Conservation (phyloP, 352 stramenopile species). For the Bremia lactucae region DNA sequence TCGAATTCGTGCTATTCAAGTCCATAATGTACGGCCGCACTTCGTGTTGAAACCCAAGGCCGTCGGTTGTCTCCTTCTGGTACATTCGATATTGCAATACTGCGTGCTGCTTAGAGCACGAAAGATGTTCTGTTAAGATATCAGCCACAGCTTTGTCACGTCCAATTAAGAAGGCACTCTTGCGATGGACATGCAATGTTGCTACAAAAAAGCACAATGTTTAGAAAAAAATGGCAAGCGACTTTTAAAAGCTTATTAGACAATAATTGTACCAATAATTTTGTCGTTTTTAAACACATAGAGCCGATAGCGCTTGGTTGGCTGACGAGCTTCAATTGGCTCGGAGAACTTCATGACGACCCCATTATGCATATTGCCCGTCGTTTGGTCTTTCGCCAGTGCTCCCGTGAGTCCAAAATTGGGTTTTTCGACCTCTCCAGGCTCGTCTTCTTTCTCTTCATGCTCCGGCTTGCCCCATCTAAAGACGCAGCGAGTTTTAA, state of each 20-base stretch:
- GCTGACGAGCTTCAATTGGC: slow-evolving; percentile 88
- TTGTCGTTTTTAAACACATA: slow-evolving; percentile 95
- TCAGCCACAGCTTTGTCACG: slow-evolving; percentile 91
- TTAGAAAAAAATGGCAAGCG: background rate
- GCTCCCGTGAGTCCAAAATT: slow-evolving; percentile 97
- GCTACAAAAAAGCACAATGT: no score
- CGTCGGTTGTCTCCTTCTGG: slow-evolving; percentile 53
- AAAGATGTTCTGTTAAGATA: slow-evolving; percentile 90
- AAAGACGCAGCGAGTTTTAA: no score
- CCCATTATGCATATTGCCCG: slow-evolving; percentile 94
- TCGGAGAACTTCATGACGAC: slow-evolving; percentile 96
- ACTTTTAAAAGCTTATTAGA: background rate
- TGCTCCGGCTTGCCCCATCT: slow-evolving; percentile 74
- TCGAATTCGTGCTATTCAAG: slow-evolving; percentile 95
- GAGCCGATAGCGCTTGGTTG: slow-evolving; percentile 88
- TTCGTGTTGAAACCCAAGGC: slow-evolving; percentile 42
- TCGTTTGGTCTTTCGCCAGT: slow-evolving; percentile 91
- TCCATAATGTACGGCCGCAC: slow-evolving; percentile 96
- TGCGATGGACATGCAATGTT: slow-evolving; percentile 91
- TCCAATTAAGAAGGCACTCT: slow-evolving; percentile 92
- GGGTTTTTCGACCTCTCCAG: slow-evolving; percentile 86
- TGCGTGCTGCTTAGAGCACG: slow-evolving; percentile 95
- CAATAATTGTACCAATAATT: slow-evolving; percentile 38
- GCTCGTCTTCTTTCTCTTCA: slow-evolving; percentile 37
- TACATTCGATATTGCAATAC: slow-evolving; percentile 92